Percentiles rank a stretch among this genome's conserved stretches.
Conservation (phyloP, 1,284 basidiomycete species). For the Heterobasidion parviporum region DNA sequence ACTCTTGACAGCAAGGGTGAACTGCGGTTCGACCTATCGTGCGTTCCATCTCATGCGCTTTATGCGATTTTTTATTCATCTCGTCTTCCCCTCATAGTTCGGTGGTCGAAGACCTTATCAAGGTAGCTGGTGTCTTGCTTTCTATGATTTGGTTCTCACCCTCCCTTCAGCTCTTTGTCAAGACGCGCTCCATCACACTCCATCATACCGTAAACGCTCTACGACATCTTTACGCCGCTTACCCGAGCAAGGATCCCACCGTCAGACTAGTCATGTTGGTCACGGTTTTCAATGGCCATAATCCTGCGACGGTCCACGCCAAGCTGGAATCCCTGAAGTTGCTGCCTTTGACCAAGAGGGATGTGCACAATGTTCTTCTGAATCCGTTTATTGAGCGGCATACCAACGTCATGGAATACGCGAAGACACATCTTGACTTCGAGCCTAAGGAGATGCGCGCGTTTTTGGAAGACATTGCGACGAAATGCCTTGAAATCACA, state of each 20-base stretch:
- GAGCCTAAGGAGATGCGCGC: conserved; percentile 29
- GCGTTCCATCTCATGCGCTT: conserved; percentile 11
- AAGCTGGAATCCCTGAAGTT: conserved; percentile 44
- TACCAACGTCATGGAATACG: conserved; percentile 44
- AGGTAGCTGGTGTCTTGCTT: conserved; percentile 11
- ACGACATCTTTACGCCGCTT: conserved; percentile 54
- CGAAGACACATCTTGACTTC: conserved; percentile 37
- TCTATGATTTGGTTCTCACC: neutral
- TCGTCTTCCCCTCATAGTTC: neutral
- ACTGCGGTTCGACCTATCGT: conserved; percentile 54
- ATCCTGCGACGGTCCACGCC: conserved; percentile 27
- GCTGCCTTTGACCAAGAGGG: conserved; percentile 44
- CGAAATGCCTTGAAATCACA: conserved; percentile 49
- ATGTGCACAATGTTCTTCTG: conserved; percentile 52
- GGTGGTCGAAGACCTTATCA: conserved; percentile 13
- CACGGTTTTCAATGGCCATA: conserved; percentile 44
- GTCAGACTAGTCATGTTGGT: conserved; percentile 63
- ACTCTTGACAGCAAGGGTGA: conserved; percentile 50
- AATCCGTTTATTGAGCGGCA: conserved; percentile 64
- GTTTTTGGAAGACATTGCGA: conserved; percentile 45
- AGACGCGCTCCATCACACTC: conserved; percentile 54
- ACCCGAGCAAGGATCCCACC: conserved; percentile 46
- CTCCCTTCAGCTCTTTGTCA: conserved; percentile 50
- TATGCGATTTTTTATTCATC: neutral
- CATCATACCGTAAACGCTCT: conserved; percentile 41